Evolutionary conservation across 1,284 basidiomycete genomes (phyloP).

Genomic region (Inonotus obliquus): DNA sequence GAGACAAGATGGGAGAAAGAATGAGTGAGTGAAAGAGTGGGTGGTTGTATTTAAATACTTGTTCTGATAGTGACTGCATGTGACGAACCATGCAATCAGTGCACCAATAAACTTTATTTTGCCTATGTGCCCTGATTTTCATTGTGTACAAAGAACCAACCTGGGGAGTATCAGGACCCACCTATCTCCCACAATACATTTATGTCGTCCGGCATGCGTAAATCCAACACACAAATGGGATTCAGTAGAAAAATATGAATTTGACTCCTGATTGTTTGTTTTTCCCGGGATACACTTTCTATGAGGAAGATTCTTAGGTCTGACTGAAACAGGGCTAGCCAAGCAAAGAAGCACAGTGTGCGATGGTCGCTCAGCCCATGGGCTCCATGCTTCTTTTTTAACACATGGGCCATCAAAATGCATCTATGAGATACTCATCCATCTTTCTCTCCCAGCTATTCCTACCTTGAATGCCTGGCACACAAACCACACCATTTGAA

Average conservation of each 20-base stretch:
- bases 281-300: too few species aligned
- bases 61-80: conserved; percentile 54
- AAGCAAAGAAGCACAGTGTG: too few species aligned
- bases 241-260: too few species aligned
- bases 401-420: too few species aligned
- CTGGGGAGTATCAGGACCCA: conserved; percentile 92
- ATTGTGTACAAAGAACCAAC: conserved; percentile 33
- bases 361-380: too few species aligned
- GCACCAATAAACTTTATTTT: conserved; percentile 22
- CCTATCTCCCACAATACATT: conserved; percentile 91
- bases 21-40: background rate
- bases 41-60: background rate
- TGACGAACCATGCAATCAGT: background rate
- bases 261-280: too few species aligned
- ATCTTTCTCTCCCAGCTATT: too few species aligned
- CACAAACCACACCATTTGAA: conserved; percentile 9
- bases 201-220: conserved; percentile 88
- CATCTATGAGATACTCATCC: too few species aligned
- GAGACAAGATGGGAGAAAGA: conserved; percentile 6
- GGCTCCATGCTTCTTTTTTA: too few species aligned
- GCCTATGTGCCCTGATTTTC: background rate
- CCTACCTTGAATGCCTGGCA: too few species aligned
- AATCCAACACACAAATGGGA: conserved; percentile 47
- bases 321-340: too few species aligned
- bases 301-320: too few species aligned